Conservation (phyloP, 176 grass and related monocot genomes). For the Aegilops sharonensis region DNA sequence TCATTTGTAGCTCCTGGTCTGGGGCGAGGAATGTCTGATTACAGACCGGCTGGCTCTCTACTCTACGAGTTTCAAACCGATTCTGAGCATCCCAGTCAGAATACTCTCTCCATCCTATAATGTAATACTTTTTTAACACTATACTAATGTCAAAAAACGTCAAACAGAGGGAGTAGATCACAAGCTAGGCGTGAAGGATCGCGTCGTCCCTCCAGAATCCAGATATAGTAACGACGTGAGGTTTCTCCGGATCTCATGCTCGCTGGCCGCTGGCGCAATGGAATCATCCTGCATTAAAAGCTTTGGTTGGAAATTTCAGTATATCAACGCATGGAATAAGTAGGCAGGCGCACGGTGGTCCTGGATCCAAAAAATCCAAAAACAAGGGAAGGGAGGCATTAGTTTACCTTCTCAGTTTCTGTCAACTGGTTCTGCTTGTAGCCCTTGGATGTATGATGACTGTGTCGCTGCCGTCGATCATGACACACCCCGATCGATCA, state of each 20-base stretch:
- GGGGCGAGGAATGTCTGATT: no score
- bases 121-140: no score
- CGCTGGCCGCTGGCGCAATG: neutral
- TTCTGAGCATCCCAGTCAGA: neutral
- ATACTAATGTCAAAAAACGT: no score
- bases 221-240: neutral
- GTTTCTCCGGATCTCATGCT: neutral
- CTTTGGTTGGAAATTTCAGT: neutral
- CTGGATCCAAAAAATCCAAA: neutral
- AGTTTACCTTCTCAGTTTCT: neutral
- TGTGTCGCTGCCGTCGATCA: no score
- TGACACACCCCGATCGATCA: no score
- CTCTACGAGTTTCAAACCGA: neutral
- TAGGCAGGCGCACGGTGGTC: neutral
- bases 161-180: neutral
- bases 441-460: no score
- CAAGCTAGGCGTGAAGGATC: neutral
- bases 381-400: no score
- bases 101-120: neutral
- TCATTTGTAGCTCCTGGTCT: neutral
- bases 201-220: neutral
- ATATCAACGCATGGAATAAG: neutral
- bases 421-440: neutral
- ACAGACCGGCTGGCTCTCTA: no score
- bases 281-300: neutral